phyloP scores from a whole-genome alignment of 2,329 filamentous ascomycete genomes.

The Penicillium sp. region DNA sequence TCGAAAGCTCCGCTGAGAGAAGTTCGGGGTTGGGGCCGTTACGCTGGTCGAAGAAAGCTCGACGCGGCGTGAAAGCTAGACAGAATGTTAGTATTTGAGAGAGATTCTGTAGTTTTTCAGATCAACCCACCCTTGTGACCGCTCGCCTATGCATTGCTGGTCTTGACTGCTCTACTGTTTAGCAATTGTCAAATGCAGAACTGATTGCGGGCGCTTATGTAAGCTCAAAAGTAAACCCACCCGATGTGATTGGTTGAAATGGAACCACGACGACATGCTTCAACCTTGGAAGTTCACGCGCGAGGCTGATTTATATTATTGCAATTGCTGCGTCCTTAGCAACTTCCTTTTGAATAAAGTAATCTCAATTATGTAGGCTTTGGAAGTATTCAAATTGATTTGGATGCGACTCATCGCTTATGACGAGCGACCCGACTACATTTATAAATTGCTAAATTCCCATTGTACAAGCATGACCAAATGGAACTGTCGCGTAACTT shows the following conservation, averaged over 20 bases:
- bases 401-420: too few relatives aligned
- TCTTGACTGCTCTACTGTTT: conserved; percentile 21
- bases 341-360: too few relatives aligned
- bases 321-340: background rate
- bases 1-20: conserved; percentile 36
- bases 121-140: conserved; percentile 30
- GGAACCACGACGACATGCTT: background rate
- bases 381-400: too few relatives aligned
- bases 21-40: conserved; percentile 17
- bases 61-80: conserved; percentile 40
- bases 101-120: background rate
- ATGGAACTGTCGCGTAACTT: too few relatives aligned
- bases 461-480: too few relatives aligned
- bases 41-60: conserved; percentile 38
- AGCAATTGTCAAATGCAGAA: background rate
- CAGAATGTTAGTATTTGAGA: background rate
- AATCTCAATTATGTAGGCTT: too few relatives aligned
- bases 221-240: background rate
- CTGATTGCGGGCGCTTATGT: background rate
- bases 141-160: conserved; percentile 35
- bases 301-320: background rate
- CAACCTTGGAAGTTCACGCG: background rate
- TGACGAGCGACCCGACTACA: too few relatives aligned
- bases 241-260: background rate
- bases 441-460: too few relatives aligned